Evolutionary conservation across 352 stramenopile genomes (phyloP), one percentile per base, ranked within the genome.

Genomic region (Achlya hypogyna): DNA sequence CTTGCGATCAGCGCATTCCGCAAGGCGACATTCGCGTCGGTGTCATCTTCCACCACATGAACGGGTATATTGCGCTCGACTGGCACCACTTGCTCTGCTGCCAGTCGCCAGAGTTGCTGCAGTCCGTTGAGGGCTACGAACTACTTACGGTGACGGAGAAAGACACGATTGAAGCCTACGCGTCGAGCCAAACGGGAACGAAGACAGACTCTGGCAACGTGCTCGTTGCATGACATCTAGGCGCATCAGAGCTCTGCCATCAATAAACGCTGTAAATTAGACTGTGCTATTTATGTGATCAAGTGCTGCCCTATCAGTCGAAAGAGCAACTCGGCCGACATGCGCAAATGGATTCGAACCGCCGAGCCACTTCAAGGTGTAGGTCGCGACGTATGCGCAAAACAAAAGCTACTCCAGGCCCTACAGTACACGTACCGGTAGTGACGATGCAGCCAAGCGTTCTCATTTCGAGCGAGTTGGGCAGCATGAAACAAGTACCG

Each of bases 81-180:
- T 64, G 56, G 56, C 56, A 64, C 29, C 56, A 64, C 29, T 51
- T 64, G n/a, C 29, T 27, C 29, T 64, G 56, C 56, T 64, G 56
- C 42, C 22, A 59, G 20, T 35, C 56, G 29, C 56, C 56, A 4
- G 22, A 47, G 1, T 16, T 22, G 12, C 56, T 64, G 18, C 2
- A 6, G 10, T 20, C 20, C 23, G 56, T 64, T 32, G 56, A 64
- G 9, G 56, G 42, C 42, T 64, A 53, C 42, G 56, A 64, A 9
- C 35, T 64, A 12, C 29, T 64, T 0, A 42, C 25, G 9, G 42
- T 32, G 18, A 10, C 8, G 5, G 56, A 64, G 29, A 64, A 64
- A 22, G 31, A 56, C 25, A 20, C 31, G 1, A 31, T 56, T 20
- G 49, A 56, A 20, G 18, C 31, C 12, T 56, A 56, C 31, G 49